Base-by-base conservation (phyloP, 1,284 basidiomycete species). In the Mycena sp. region DNA sequence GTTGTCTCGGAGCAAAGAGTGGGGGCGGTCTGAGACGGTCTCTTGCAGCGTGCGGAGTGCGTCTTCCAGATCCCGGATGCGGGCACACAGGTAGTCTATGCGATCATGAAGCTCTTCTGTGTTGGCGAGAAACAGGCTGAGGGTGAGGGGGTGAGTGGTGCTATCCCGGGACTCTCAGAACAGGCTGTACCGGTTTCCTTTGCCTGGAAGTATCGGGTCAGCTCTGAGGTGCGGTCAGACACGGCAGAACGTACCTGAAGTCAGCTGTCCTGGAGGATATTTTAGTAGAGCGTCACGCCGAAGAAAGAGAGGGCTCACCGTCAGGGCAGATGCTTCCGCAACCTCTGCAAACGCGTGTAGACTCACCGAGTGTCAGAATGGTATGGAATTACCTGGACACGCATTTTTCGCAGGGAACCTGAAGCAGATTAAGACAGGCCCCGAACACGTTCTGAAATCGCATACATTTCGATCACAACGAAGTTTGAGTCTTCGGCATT, bases 331-430 rank as follows among this genome's bases (percentile, higher is more conserved):
- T 88, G 26, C 83, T 77, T 43, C 84, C 86, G 68, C 89, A 91
- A 51, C 90, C 90, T 68, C 89, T 80, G 52, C 26, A 45, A 35
- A 16, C n/a, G 7, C 12, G 23, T 45, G 38, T 14, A 12, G 49
- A 5, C 5, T 17, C 6, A 25, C 25, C 19, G n/a, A 28, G 43
- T 35, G n/a, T 10, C 14, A 4, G 29, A 30, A 41, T 25, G 4
- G 19, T 37, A 21, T 7, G 16, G 12, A 10, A 14, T 35, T 51
- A 67, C 65, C 65, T 62, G 65, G 87, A 87, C 38, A 83, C 82
- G 72, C 89, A 91, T 69, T 86, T 91, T 75, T 87, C 87, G 75
- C 89, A 91, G 21, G 90, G 90, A 51, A 90, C 81, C 86, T 91
- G 67, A 17, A 51, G 43, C 37, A 14, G 32, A 23, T 25, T 37